Evolutionary conservation across 352 stramenopile species (phyloP).

Genomic region (Phytophthora constricta): DNA sequence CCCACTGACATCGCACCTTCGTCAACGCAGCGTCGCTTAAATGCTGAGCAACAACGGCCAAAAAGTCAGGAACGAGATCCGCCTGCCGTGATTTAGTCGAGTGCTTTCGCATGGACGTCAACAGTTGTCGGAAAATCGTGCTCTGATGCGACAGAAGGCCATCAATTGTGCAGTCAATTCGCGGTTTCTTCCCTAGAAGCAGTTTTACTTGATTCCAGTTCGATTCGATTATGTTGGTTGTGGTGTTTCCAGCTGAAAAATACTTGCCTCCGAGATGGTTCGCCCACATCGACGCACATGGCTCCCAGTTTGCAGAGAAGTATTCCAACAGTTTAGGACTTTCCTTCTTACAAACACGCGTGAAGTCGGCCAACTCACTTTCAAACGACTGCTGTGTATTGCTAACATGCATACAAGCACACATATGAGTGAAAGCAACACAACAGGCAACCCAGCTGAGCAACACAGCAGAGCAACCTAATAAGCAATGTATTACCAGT

Average conservation of each 20-base stretch:
- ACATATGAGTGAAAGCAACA: too few relatives aligned
- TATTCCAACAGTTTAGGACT: not conserved
- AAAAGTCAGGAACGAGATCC: too few relatives aligned
- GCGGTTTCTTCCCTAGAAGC: constrained; percentile 8
- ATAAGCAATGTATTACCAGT: not conserved
- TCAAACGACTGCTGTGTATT: not conserved
- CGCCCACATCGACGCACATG: constrained; percentile 25
- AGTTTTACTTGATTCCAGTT: constrained; percentile 35
- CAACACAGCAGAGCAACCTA: not conserved
- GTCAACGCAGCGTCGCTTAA: too few relatives aligned
- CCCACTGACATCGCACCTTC: too few relatives aligned
- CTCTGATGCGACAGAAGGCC: constrained; percentile 16
- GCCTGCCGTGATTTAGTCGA: too few relatives aligned
- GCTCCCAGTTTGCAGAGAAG: constrained; percentile 22
- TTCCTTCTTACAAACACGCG: not conserved
- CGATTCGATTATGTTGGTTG: constrained; percentile 28
- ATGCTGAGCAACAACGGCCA: too few relatives aligned
- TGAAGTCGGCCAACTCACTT: not conserved
- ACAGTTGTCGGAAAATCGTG: too few relatives aligned
- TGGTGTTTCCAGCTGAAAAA: constrained; percentile 23
- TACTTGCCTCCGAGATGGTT: constrained; percentile 12
- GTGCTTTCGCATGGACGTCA: too few relatives aligned
- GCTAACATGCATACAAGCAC: not conserved
- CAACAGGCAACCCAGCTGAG: not conserved
- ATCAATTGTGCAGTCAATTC: constrained; percentile 13